Evolutionary conservation across 2,329 filamentous ascomycete genomes (phyloP).

Genomic region (Nigrospora sphaerica): DNA sequence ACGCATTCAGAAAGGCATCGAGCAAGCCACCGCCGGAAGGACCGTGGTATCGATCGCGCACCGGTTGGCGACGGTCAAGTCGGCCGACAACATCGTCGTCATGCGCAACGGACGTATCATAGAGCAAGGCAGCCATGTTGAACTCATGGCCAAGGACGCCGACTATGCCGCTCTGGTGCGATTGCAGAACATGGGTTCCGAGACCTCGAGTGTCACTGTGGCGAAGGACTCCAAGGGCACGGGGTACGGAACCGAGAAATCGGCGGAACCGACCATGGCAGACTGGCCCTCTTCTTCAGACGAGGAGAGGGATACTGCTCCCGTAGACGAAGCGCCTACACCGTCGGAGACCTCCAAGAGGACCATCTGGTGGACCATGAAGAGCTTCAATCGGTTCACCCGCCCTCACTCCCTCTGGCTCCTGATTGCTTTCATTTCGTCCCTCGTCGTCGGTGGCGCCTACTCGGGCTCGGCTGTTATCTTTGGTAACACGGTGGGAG

Average conservation of each 20-base stretch:
- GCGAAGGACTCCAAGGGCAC: conserved; percentile 16
- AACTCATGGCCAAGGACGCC: conserved; percentile 37
- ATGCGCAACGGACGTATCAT: conserved; percentile 51
- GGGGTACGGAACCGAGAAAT: conserved; percentile 31
- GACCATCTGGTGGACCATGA: conserved; percentile 29
- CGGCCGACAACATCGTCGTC: conserved; percentile 61
- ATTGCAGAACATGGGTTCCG: conserved; percentile 25
- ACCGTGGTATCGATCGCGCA: conserved; percentile 64
- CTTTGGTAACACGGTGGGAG: conserved; percentile 43
- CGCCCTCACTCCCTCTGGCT: conserved; percentile 31
- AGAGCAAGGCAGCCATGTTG: conserved; percentile 55
- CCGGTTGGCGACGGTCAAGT: conserved; percentile 50
- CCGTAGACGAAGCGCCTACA: background rate
- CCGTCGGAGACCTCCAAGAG: conserved; percentile 5
- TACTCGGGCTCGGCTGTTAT: conserved; percentile 48
- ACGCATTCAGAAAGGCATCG: conserved; percentile 31
- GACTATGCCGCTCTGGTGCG: conserved; percentile 24
- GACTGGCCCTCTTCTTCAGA: conserved; percentile 8
- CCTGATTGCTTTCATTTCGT: conserved; percentile 31
- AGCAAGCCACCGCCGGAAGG: conserved; percentile 26
- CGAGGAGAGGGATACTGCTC: conserved; percentile 1
- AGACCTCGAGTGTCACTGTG: conserved; percentile 22
- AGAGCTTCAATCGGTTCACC: conserved; percentile 26
- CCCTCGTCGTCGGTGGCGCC: conserved; percentile 47
- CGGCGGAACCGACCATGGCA: conserved; percentile 5